phyloP scores from a whole-genome alignment of 331 rosid genomes.

The Spiraea crenata region DNA sequence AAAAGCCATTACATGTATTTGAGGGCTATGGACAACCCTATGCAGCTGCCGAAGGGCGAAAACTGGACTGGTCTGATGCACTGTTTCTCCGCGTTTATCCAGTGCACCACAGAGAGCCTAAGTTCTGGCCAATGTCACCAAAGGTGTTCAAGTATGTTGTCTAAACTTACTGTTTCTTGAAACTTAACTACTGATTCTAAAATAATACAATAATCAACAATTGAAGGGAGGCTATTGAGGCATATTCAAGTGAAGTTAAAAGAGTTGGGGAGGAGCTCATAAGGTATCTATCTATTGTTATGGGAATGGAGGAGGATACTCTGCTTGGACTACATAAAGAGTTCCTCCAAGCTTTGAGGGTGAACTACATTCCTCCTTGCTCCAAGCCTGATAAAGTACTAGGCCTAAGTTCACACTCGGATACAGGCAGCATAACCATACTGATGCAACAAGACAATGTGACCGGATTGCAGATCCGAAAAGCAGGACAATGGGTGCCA shows the following conservation, averaged over 20 bases:
- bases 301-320: conserved; percentile 33
- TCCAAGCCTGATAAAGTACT: conserved; percentile 31
- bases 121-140: conserved; percentile 37
- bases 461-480: conserved; percentile 30
- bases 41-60: conserved; percentile 33
- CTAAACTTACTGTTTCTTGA: not conserved
- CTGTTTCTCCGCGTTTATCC: conserved; percentile 29
- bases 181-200: too few relatives aligned
- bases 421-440: conserved; percentile 33
- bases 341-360: conserved; percentile 11
- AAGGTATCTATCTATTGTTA: conserved; percentile 17
- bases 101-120: conserved; percentile 8
- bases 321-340: conserved; percentile 31
- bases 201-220: too few relatives aligned
- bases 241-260: conserved; percentile 32
- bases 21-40: conserved; percentile 40
- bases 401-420: conserved; percentile 39
- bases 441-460: conserved; percentile 39
- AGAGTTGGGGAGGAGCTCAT: conserved; percentile 30
- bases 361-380: conserved; percentile 44
- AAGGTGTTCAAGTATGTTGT: conserved; percentile 29
- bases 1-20: conserved; percentile 23
- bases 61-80: conserved; percentile 38
- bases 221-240: conserved; percentile 28
- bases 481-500: conserved; percentile 38